Base-by-base conservation (phyloP, 1,284 basidiomycete genomes). In the Sphaerobolus stellatus region DNA sequence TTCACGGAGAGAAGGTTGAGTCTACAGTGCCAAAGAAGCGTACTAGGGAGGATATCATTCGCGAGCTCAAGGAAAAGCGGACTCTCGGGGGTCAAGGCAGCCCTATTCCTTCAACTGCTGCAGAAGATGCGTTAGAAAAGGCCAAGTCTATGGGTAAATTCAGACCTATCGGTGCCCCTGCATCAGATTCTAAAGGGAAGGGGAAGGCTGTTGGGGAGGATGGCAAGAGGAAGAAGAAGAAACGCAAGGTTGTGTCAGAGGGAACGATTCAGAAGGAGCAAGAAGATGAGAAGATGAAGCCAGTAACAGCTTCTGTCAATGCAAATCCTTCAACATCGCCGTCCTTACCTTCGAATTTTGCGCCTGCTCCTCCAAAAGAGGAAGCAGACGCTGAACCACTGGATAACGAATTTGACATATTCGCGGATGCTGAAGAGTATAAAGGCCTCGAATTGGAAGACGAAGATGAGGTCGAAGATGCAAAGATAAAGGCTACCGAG, bases 371-470 rank as follows among this genome's bases (percentile, higher is more conserved):
- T n/a, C 22, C 8, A 13, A 28, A 22, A 16, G 36, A 29, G 24
- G 36, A 52, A 20, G 60, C 66, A 2, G 72, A 75, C 56, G 65
- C 69, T 7, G 74, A 75, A 54, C 65, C 69, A 3, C 45, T 22
- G 16, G 40, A 52, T 20, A 25, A 29, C 16, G 75, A 75, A n/a
- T 18, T 54, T 5, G 76, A 80, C 56, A 96, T 96, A 53, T 97
- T 97, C 68, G 90, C 84, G 1, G 93, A 78, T 49, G 92, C 82
- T 1, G 92, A 88, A 7, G 90, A 92, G 40, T 97, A 96, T 68
- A 77, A 85, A 50, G 91, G 88, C 2, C 64, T 89, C 14, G 79
- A 80, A 46, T 65, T 81, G 6, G 84, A 78, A 34, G 83, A 83
- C 20, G 81, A 83, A 14, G 82, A 81, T 20, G 76, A 77, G 14